Percentiles rank a stretch among this genome's conserved stretches.
phyloP scores from a whole-genome alignment of 768 basidiomycete genomes.

The Termitomyces sp. region DNA sequence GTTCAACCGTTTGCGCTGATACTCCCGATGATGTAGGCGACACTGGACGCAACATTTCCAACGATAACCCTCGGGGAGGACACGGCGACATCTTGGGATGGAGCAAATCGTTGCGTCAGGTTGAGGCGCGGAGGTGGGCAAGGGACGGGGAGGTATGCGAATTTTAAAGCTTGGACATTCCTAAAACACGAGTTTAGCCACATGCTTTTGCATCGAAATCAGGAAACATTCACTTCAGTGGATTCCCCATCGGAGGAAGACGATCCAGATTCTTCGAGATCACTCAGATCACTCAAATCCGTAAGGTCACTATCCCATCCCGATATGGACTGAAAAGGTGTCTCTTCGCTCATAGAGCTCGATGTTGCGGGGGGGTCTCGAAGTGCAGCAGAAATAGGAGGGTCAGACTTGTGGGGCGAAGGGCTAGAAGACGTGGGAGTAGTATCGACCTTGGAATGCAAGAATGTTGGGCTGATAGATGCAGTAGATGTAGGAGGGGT shows the following conservation, averaged over 20 bases:
- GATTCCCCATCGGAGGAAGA: constrained; percentile 4
- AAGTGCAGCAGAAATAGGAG: background rate
- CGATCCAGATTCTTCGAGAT: constrained; percentile 14
- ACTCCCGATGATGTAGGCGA: constrained; percentile 31
- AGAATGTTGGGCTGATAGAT: background rate
- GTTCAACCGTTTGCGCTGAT: constrained; percentile 29
- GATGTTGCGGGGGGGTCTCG: background rate
- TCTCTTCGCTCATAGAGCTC: background rate
- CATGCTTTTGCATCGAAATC: background rate
- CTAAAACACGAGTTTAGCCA: background rate
- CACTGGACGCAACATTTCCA: constrained; percentile 45
- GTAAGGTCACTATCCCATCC: constrained; percentile 34
- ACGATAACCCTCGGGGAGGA: constrained; percentile 26
- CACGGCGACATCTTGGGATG: constrained; percentile 28
- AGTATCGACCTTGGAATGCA: background rate
- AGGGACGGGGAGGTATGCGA: constrained; percentile 27
- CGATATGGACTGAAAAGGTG: constrained; percentile 4
- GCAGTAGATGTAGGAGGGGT: background rate
- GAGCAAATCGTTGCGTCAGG: constrained; percentile 21
- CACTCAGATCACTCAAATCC: constrained; percentile 25
- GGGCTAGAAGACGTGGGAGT: background rate
- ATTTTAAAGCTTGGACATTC: constrained; percentile 27
- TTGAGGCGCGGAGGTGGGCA: background rate
- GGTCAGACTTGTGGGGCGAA: background rate
- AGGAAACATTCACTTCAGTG: background rate